phyloP scores from a whole-genome alignment of 2,329 filamentous ascomycete species.

The Endothia cerciana region DNA sequence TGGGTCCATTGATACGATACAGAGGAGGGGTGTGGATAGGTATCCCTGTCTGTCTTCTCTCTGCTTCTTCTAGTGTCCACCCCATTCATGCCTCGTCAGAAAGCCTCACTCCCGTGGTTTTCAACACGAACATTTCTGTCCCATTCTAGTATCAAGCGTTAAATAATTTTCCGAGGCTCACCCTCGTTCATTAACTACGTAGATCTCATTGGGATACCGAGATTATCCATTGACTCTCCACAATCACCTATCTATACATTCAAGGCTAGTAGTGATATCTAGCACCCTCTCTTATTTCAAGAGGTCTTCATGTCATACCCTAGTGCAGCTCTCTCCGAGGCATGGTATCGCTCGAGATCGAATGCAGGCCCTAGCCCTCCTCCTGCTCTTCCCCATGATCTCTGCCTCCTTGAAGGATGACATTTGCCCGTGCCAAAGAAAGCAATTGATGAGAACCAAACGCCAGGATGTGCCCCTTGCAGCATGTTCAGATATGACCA shows the following conservation, averaged over 20 bases:
- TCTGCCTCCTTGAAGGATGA: neutral
- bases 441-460: neutral
- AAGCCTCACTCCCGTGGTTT: too few relatives aligned
- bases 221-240: too few relatives aligned
- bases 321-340: neutral
- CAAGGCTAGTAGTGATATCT: neutral
- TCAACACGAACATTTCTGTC: neutral
- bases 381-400: neutral
- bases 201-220: too few relatives aligned
- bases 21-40: neutral
- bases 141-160: neutral
- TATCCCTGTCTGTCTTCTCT: too few relatives aligned
- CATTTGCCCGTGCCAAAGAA: neutral
- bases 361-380: neutral
- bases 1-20: neutral
- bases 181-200: neutral
- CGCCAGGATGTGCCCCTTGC: neutral
- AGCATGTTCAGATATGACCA: neutral
- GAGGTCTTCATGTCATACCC: neutral
- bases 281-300: neutral
- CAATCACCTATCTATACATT: too few relatives aligned
- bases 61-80: too few relatives aligned
- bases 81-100: too few relatives aligned
- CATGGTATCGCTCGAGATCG: neutral
- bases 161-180: neutral